phyloP scores from a whole-genome alignment of 2,329 filamentous ascomycete species.

The Venturia carpophila region DNA sequence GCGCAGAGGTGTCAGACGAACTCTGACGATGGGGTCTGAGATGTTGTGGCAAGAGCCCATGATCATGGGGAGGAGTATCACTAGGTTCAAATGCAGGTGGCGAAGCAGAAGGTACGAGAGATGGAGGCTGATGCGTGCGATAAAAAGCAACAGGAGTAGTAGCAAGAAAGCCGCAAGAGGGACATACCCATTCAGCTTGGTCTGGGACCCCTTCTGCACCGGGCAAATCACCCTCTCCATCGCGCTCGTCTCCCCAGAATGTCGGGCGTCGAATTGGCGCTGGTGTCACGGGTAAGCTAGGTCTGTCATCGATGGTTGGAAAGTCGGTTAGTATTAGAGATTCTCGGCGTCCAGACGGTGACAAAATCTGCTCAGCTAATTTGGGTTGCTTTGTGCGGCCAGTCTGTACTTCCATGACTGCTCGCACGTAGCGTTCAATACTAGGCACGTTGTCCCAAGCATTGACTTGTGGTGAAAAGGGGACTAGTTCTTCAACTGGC shows the following conservation, averaged over 20 bases:
- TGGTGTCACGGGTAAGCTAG: slow-evolving; percentile 84
- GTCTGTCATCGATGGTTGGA: slow-evolving; percentile 70
- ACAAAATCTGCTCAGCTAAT: slow-evolving; percentile 29
- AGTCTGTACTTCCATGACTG: slow-evolving; percentile 55
- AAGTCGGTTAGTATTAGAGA: slow-evolving; percentile 77
- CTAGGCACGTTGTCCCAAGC: slow-evolving; percentile 90
- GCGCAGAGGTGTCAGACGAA: slow-evolving; percentile 16
- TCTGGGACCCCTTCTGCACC: slow-evolving; percentile 73
- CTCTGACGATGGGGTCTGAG: slow-evolving; percentile 11
- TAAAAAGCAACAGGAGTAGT: slow-evolving; percentile 27
- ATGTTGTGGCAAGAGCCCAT: slow-evolving; percentile 4
- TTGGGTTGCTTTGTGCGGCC: slow-evolving; percentile 42
- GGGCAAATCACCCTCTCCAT: slow-evolving; percentile 55
- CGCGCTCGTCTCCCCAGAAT: slow-evolving; percentile 58
- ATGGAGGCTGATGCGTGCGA: slow-evolving; percentile 21
- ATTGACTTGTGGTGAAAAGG: slow-evolving; percentile 63
- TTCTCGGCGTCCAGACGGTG: slow-evolving; percentile 30
- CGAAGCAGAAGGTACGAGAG: slow-evolving; percentile 22
- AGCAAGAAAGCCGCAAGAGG: slow-evolving; percentile 31
- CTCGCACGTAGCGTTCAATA: slow-evolving; percentile 80
- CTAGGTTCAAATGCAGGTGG: neutral
- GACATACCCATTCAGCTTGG: slow-evolving; percentile 92
- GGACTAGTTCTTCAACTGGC: slow-evolving; percentile 27
- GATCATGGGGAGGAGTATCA: slow-evolving; percentile 4
- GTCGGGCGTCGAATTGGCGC: slow-evolving; percentile 64